Conservation (phyloP, 441 rosid genomes). For the Kokia cookei region DNA sequence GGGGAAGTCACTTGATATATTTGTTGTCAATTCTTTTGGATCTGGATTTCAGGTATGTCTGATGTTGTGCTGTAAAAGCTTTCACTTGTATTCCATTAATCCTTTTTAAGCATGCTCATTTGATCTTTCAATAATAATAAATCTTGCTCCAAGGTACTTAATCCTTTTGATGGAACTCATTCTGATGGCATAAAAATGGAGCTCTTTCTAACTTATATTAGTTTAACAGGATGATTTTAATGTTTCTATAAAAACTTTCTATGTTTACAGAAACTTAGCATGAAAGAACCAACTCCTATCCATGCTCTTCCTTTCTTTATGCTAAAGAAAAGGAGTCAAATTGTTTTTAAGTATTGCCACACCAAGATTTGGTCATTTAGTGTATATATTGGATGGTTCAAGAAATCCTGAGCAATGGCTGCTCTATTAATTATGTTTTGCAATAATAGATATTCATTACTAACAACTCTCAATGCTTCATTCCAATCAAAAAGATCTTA, state of each 20-base stretch:
- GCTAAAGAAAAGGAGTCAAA: background rate
- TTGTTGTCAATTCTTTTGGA: slow-evolving; percentile 89
- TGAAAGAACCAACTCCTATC: background rate
- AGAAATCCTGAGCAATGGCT: background rate
- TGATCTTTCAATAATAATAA: background rate
- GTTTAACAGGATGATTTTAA: background rate
- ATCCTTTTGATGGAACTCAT: background rate
- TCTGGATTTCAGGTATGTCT: slow-evolving; percentile 87
- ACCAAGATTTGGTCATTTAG: background rate
- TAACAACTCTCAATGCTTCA: background rate
- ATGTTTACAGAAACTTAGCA: background rate
- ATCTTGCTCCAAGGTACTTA: background rate
- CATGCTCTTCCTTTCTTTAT: background rate
- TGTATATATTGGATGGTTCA: background rate
- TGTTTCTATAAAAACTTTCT: background rate
- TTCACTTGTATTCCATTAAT: background rate
- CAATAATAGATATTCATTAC: background rate
- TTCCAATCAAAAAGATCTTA: background rate
- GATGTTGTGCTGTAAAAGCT: slow-evolving; percentile 1
- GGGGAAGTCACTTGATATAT: slow-evolving; percentile 89
- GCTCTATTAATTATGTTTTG: background rate
- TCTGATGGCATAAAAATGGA: background rate
- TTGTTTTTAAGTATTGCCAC: background rate
- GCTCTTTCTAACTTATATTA: background rate
- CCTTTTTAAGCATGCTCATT: background rate